Percentiles rank a stretch among this genome's conserved stretches.
Evolutionary conservation across 2,329 filamentous ascomycete genomes (phyloP).

Genomic region (Microcyclosporella mali): DNA sequence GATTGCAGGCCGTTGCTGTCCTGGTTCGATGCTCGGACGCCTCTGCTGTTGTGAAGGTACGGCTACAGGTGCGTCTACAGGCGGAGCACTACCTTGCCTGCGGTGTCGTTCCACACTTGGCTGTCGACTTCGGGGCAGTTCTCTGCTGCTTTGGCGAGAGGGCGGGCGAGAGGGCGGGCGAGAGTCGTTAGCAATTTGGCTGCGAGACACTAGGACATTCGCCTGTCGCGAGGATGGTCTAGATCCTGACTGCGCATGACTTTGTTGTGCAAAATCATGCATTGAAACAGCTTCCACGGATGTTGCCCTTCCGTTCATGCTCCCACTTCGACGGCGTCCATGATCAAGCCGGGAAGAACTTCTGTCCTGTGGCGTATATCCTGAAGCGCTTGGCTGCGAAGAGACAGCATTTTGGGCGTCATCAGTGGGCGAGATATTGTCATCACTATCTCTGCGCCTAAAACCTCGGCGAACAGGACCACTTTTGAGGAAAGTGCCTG

Average conservation of each 20-base stretch:
- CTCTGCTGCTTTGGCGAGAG: constrained; percentile 26
- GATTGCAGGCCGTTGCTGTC: constrained; percentile 14
- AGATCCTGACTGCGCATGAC: constrained; percentile 20
- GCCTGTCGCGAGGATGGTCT: constrained; percentile 24
- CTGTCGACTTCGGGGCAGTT: constrained; percentile 24
- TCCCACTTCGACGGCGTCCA: constrained; percentile 26
- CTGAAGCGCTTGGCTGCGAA: constrained; percentile 23
- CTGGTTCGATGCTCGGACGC: constrained; percentile 23
- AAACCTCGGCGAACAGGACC: constrained; percentile 64
- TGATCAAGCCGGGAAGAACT: constrained; percentile 21
- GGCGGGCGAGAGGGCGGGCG: constrained; percentile 18
- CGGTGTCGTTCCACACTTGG: constrained; percentile 26
- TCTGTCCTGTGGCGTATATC: constrained; percentile 24
- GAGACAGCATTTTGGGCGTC: constrained; percentile 25
- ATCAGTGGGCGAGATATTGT: constrained; percentile 37
- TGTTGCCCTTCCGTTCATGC: constrained; percentile 27
- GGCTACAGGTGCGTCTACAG: constrained; percentile 11
- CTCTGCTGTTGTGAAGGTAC: constrained; percentile 11
- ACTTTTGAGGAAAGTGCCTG: constrained; percentile 72
- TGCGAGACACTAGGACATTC: constrained; percentile 21
- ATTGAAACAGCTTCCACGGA: constrained; percentile 31
- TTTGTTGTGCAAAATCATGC: constrained; percentile 30
- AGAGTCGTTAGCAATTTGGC: constrained; percentile 24
- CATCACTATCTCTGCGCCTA: constrained; percentile 52
- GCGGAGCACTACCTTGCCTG: constrained; percentile 23